Conservation (phyloP, 371 early-diverging fungal genomes). For the Saksenaea oblongispora region DNA sequence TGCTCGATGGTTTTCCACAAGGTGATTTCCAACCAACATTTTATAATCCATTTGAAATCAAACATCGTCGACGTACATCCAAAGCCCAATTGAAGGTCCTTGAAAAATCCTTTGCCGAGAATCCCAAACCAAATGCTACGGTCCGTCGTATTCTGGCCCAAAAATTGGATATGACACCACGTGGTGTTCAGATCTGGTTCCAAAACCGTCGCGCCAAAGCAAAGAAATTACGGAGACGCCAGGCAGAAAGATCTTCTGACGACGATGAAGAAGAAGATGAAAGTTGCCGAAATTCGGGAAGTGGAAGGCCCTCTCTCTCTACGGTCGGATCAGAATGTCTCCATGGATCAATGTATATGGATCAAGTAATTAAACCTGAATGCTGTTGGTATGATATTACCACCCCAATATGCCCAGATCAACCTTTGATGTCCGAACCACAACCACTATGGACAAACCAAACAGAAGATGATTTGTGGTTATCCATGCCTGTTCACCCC, state of each 20-base stretch:
- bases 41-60: conserved; percentile 46
- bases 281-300: not conserved
- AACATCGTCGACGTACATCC: conserved; percentile 65
- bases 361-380: not conserved
- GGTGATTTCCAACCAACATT: conserved; percentile 28
- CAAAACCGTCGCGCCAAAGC: conserved; percentile 89
- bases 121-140: conserved; percentile 72
- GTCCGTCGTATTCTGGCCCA: conserved; percentile 68
- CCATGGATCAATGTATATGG: not conserved
- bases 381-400: not conserved
- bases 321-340: not conserved
- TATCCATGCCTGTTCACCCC: conserved; percentile 6
- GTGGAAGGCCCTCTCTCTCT: not conserved
- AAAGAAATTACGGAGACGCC: conserved; percentile 35
- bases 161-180: conserved; percentile 77
- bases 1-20: not conserved
- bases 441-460: not conserved
- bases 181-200: conserved; percentile 92
- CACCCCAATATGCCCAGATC: not conserved
- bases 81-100: conserved; percentile 62
- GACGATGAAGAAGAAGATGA: conserved; percentile 8
- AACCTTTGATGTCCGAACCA: not conserved
- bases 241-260: conserved; percentile 5
- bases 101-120: conserved; percentile 59
- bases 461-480: not conserved